phyloP scores from a whole-genome alignment of 2,329 filamentous ascomycete genomes.

The Clarireedia hainanense region DNA sequence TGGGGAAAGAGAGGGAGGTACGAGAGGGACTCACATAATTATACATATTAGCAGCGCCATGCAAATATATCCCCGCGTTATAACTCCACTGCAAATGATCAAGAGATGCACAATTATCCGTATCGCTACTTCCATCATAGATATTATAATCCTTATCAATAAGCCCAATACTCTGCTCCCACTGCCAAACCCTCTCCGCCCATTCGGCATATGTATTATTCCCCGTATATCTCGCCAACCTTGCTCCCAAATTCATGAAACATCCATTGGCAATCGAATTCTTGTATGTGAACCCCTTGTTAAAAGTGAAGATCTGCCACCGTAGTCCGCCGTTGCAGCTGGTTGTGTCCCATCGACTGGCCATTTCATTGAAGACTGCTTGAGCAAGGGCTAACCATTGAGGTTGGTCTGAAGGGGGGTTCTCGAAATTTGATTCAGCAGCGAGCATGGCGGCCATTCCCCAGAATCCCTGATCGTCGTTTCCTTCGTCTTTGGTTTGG shows the following conservation, averaged over 20 bases:
- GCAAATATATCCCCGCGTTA: conserved; percentile 60
- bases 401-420: conserved; percentile 47
- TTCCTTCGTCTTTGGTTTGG: conserved; percentile 52
- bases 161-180: conserved; percentile 50
- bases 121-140: conserved; percentile 52
- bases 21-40: conserved; percentile 35
- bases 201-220: conserved; percentile 71
- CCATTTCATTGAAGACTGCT: conserved; percentile 74
- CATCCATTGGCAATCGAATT: conserved; percentile 55
- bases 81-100: conserved; percentile 62
- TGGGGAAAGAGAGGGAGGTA: background rate
- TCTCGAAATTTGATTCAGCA: conserved; percentile 55
- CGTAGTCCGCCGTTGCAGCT: conserved; percentile 66
- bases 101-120: conserved; percentile 48
- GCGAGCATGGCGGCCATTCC: conserved; percentile 62
- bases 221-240: conserved; percentile 66
- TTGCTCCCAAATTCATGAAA: conserved; percentile 54
- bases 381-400: conserved; percentile 66
- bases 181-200: conserved; percentile 68
- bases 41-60: conserved; percentile 42
- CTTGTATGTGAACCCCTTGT: conserved; percentile 73
- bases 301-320: conserved; percentile 81
- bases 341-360: conserved; percentile 59
- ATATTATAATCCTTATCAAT: conserved; percentile 47
- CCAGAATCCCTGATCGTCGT: conserved; percentile 71